Evolutionary conservation across 257 asterid species (phyloP).

Genomic region (Mentha longifolia): DNA sequence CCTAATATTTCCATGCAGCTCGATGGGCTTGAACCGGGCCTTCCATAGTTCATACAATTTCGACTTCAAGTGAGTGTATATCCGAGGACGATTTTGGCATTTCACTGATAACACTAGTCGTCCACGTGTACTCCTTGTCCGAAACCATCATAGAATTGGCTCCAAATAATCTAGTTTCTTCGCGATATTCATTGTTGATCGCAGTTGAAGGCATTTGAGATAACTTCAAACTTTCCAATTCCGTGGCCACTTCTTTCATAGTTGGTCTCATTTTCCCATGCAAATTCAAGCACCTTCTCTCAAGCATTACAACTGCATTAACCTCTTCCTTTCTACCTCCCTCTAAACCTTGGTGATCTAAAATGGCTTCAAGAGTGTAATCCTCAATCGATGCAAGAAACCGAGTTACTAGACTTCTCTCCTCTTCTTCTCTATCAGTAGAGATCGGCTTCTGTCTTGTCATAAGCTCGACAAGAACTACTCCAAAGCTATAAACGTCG

Average conservation of each 20-base stretch:
- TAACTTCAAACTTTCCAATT: too few relatives aligned
- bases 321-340: slow-evolving; percentile 13
- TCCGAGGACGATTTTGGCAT: too few relatives aligned
- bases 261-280: slow-evolving; percentile 28
- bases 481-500: slow-evolving; percentile 36
- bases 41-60: too few relatives aligned
- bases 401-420: neutral
- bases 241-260: too few relatives aligned
- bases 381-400: slow-evolving; percentile 23
- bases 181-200: too few relatives aligned
- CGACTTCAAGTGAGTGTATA: too few relatives aligned
- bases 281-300: slow-evolving; percentile 31
- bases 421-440: neutral
- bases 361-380: neutral
- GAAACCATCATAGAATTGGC: neutral
- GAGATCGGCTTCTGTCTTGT: slow-evolving; percentile 26
- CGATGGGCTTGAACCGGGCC: too few relatives aligned
- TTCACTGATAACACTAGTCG: too few relatives aligned
- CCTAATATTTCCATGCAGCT: too few relatives aligned
- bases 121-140: neutral
- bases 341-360: slow-evolving; percentile 14
- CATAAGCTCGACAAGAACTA: slow-evolving; percentile 29
- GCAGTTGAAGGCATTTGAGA: too few relatives aligned
- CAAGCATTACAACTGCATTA: slow-evolving; percentile 26
- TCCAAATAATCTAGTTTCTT: too few relatives aligned